Evolutionary conservation across 1,139 yeast genomes (phyloP).

Genomic region (Hanseniaspora uvarum): DNA sequence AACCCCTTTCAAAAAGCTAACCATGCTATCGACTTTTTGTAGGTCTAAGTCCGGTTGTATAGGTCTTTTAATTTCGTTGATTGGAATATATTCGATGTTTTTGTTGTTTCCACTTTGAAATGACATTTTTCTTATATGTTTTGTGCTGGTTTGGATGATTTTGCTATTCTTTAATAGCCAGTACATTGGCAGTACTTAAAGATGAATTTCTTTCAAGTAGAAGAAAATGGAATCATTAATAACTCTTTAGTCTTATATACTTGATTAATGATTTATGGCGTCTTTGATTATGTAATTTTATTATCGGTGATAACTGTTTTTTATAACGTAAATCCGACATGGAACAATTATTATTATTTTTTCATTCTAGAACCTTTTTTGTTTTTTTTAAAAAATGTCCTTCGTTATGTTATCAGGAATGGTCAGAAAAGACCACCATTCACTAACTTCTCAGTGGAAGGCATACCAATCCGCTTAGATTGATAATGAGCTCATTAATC

Average conservation of each 20-base stretch:
- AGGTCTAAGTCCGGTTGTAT: slow-evolving; percentile 72
- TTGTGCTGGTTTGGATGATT: not conserved
- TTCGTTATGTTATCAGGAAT: not conserved
- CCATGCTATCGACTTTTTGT: slow-evolving; percentile 68
- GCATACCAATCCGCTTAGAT: not conserved
- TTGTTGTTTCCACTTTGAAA: slow-evolving; percentile 40
- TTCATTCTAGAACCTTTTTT: not conserved
- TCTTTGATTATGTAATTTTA: not conserved
- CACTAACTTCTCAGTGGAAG: not conserved
- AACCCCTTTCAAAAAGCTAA: slow-evolving; percentile 52
- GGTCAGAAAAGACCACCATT: not conserved
- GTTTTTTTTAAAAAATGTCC: not conserved
- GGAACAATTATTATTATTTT: not conserved
- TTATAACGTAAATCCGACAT: not conserved
- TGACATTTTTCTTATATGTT: slow-evolving; percentile 30
- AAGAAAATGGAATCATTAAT: too few relatives aligned
- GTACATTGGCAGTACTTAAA: too few relatives aligned
- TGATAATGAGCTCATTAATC: slow-evolving; percentile 9
- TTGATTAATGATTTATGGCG: too few relatives aligned
- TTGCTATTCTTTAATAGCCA: not conserved
- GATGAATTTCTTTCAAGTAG: too few relatives aligned
- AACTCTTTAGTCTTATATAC: too few relatives aligned
- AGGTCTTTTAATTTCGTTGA: slow-evolving; percentile 59
- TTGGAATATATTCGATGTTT: slow-evolving; percentile 50
- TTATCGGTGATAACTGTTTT: not conserved